Evolutionary conservation across 805 yeast genomes (phyloP).

Genomic region (Wickerhamomyces rabaulensis): DNA sequence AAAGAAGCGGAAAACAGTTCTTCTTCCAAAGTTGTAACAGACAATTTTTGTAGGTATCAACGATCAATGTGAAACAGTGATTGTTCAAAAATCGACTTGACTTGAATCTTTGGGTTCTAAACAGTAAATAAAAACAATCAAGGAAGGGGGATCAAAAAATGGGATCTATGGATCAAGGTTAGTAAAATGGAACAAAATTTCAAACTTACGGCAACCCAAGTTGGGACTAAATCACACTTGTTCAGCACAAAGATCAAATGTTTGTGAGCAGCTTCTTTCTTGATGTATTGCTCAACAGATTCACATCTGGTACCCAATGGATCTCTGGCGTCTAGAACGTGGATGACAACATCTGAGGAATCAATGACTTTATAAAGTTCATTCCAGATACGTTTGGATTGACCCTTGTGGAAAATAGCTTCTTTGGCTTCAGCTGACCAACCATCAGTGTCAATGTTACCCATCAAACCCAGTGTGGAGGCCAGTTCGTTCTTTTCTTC

Average conservation of each 20-base stretch:
- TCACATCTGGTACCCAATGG: constrained; percentile 95
- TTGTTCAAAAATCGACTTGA: constrained; percentile 56
- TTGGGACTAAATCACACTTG: constrained; percentile 97
- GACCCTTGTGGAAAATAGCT: constrained; percentile 94
- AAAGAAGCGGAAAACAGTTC: constrained; percentile 52
- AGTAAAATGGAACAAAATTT: constrained; percentile 14
- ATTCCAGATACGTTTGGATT: constrained; percentile 97
- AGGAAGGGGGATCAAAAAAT: not conserved
- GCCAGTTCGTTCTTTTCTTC: constrained; percentile 75
- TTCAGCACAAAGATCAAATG: constrained; percentile 91
- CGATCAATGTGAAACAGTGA: constrained; percentile 2
- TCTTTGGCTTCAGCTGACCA: constrained; percentile 90
- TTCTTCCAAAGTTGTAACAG: constrained; percentile 99
- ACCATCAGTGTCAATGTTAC: constrained; percentile 61
- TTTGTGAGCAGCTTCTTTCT: constrained; percentile 93
- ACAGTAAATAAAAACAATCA: not conserved
- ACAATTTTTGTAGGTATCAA: constrained; percentile 48
- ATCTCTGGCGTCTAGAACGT: constrained; percentile 95
- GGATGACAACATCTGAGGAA: constrained; percentile 91
- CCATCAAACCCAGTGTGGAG: constrained; percentile 77
- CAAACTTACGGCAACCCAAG: constrained; percentile 97
- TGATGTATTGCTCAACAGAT: constrained; percentile 87
- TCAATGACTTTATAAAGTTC: constrained; percentile 95
- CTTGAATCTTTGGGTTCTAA: constrained; percentile 71
- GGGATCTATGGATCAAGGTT: constrained; percentile 1